Conservation (phyloP, 768 basidiomycete species). For the Russula sp. region DNA sequence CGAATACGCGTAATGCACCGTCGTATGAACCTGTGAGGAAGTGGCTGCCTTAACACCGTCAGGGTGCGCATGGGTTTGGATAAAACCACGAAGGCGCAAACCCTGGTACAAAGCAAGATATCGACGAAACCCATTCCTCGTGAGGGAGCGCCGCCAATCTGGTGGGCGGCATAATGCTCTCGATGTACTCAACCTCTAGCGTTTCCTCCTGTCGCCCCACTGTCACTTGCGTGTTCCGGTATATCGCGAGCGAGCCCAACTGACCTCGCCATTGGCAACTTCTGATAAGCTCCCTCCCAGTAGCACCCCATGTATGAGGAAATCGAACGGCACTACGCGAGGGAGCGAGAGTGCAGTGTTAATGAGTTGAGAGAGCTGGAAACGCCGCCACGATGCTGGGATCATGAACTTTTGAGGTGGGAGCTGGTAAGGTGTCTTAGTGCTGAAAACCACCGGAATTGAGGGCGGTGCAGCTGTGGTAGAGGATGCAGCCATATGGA, state of each 20-base stretch:
- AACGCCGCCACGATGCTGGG: conserved; percentile 85
- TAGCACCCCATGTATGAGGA: conserved; percentile 78
- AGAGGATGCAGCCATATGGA: conserved; percentile 6
- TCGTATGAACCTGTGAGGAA: conserved; percentile 81
- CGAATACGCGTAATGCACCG: conserved; percentile 63
- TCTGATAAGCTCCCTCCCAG: conserved; percentile 62
- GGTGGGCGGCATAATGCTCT: conserved; percentile 19
- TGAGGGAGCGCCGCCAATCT: conserved; percentile 66
- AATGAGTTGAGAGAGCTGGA: conserved; percentile 92
- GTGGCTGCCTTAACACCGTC: conserved; percentile 35
- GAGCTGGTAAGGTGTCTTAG: conserved; percentile 63
- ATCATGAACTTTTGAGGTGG: conserved; percentile 90
- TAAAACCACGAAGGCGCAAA: conserved; percentile 26
- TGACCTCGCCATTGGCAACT: conserved; percentile 74
- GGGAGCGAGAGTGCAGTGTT: conserved; percentile 82
- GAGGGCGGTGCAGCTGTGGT: conserved; percentile 24
- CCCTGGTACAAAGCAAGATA: conserved; percentile 55
- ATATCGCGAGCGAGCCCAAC: conserved; percentile 17
- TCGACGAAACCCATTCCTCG: conserved; percentile 90
- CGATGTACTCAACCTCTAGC: conserved; percentile 25
- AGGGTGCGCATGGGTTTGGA: not conserved
- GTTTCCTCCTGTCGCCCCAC: conserved; percentile 65
- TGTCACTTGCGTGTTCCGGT: not conserved
- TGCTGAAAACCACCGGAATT: conserved; percentile 65
- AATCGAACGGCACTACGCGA: conserved; percentile 86